Percentiles rank a stretch among this genome's conserved stretches.
phyloP scores from a whole-genome alignment of 306 rosid genomes.

The Erythrophleum fordii region DNA sequence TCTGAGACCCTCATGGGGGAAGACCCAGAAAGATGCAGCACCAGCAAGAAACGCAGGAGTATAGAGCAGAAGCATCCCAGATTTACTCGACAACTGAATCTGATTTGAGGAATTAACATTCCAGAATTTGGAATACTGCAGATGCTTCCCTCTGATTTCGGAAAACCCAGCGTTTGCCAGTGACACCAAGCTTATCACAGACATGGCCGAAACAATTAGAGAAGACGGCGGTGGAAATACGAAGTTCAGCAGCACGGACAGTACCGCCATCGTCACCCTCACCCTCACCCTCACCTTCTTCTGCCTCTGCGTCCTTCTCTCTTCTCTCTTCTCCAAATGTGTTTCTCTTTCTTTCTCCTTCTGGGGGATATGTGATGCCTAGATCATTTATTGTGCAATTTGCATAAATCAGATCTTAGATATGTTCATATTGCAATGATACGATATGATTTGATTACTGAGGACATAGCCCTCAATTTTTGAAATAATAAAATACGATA shows the following conservation, averaged over 20 bases:
- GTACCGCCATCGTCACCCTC: conserved; percentile 37
- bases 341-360: no score
- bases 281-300: background rate
- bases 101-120: conserved; percentile 22
- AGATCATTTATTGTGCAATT: no score
- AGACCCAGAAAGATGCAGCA: conserved; percentile 49
- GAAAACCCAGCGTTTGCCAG: conserved; percentile 42
- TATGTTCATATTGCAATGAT: no score
- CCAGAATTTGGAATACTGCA: conserved; percentile 75
- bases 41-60: conserved; percentile 70
- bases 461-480: no score
- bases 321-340: no score
- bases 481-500: no score
- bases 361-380: no score
- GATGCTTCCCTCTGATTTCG: conserved; percentile 63
- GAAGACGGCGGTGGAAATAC: conserved; percentile 63
- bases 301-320: no score
- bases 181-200: conserved; percentile 44
- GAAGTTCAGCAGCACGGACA: conserved; percentile 32
- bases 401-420: no score
- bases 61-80: conserved; percentile 68
- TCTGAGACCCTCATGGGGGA: conserved; percentile 48
- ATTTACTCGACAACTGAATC: conserved; percentile 48
- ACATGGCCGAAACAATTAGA: conserved; percentile 50
- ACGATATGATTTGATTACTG: no score